A percentile compares a stretch with the other conserved stretches of the same genome.
These are phyloP conservation scores for Botrytis cinerea DNA, from an alignment of 2,329 filamentous ascomycete species.

Conservation along the genomic window DNA sequence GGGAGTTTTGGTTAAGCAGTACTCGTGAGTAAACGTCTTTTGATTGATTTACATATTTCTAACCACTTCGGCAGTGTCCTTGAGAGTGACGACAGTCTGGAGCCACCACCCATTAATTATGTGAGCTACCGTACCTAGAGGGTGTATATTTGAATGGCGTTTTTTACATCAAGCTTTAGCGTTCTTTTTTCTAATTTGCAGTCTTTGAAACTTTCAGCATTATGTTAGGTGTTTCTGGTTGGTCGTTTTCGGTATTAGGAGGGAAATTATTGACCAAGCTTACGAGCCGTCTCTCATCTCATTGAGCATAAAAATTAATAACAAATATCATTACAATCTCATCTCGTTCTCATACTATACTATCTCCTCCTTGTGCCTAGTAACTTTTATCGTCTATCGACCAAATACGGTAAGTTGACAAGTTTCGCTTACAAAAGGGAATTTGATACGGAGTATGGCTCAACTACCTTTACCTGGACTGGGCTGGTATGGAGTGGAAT, in stretches of 20 bases:
- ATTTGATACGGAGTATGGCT: not conserved
- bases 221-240: conserved; percentile 23
- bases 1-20: conserved; percentile 86
- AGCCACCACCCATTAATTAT: conserved; percentile 39
- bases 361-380: not conserved
- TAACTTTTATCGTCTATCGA: not conserved
- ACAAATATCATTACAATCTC: conserved; percentile 10
- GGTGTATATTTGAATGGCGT: conserved; percentile 24
- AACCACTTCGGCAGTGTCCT: conserved; percentile 35
- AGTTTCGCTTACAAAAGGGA: not conserved
- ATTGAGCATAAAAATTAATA: conserved; percentile 18
- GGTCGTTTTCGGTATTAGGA: conserved; percentile 13
- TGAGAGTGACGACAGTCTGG: conserved; percentile 41
- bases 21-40: conserved; percentile 68
- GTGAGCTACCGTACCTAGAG: conserved; percentile 24
- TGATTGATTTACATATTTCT: conserved; percentile 1
- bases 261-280: conserved; percentile 19
- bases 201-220: conserved; percentile 14
- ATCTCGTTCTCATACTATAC: not conserved
- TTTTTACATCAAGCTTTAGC: conserved; percentile 6
- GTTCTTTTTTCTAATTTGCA: not conserved
- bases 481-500: not conserved
- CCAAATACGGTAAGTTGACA: not conserved
- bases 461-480: not conserved
- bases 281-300: conserved; percentile 21